Base-by-base conservation (phyloP, 805 yeast genomes). In the Saturnispora serradocipensis region DNA sequence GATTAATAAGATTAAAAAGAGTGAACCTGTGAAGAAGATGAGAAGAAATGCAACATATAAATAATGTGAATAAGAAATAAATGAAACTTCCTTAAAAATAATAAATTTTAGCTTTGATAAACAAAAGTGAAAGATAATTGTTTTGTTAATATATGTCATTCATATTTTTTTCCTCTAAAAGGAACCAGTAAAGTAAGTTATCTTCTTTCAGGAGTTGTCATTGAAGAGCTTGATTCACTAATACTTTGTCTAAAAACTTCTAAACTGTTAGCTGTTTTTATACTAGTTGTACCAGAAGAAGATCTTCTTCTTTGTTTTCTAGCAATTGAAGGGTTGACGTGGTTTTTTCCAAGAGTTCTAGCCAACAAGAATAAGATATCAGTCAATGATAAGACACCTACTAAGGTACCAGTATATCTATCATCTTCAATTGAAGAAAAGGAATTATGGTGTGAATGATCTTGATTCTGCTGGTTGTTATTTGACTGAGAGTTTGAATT, bases 371-470 rank as follows among this genome's bases (percentile, higher is more conserved):
- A 87, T 47, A 93, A 70, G 34, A 91, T 84, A 67, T 91, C 99
- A 0, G 98, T 91, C 59, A 93, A 72, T 3, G 97, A 87, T 3
- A 93, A 82, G 25, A 93, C 98, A 40, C 98, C 98, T 50, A 88
- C 80, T 55, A 91, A 74, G 62, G 82, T 86, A 15, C 97, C 97
- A 49, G 82, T 72, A 43, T 84, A 82, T 9, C 56, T 35, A 48
- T 67, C 65, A 18, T 63, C 65, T 25, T 63, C 59, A 15, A 61
- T 64, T n/a, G 54, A 44, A 6, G 51, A 39, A n/a, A 50, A 36
- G 11, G 50, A 36, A 45, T 48, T 47, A 34, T 27, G 43, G 32
- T 48, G 45, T 22, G 35, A 22, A 42, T 46, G 51, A 28, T 42
- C 30, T 30, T 42, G 45, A 13, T 44, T 32, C 48, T 20, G 49